Evolutionary conservation across 2,329 filamentous ascomycete species (phyloP), one percentile per base, ranked within the genome.

Genomic region (Botrytis paeoniae): DNA sequence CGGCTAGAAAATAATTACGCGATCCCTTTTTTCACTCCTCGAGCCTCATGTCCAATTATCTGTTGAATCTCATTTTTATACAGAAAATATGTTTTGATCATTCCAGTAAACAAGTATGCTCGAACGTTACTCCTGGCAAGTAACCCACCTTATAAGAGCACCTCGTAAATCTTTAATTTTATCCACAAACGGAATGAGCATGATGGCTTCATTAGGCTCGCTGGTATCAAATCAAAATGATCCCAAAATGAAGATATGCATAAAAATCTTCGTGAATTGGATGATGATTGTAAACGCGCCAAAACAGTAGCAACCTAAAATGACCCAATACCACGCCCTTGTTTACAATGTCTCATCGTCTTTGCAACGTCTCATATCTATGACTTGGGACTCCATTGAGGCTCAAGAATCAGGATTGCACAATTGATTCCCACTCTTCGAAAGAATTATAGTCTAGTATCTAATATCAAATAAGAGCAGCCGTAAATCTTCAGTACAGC

Each of bases 271-370:
- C 54, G 16, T 32, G 32, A 57, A 9, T 20, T 32, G 10, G 9
- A 32, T 32, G 54, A 16, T 32, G 1, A 16, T 57, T 10, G 1
- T 18, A 32, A 35, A n/a, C 8, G 2, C 18, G 22, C 32, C 32
- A 35, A 22, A 35, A 10, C 1, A 0, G 1, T 5, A 37, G 9
- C 0, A 37, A 10, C 1, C 10, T 3, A 10, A 6, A 12, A 35
- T 25, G 6, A 1, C 9, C 32, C 5, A 12, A 6, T 7, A 37
- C 32, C 1, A 18, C 29, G 2, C 1, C 8, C 4, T 35, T 22
- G 0, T 18, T 32, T 2, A 18, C 9, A 14, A 14, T 0, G 22
- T 37, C 20, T 22, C 18, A 60, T 35, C n/a, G n/a, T n/a, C n/a
- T n/a, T n/a, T n/a, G n/a, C n/a, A 14, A 14, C 1, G 22, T 37